A percentile compares a stretch with the other conserved stretches of the same genome.
These are phyloP conservation scores for Ruellia speciosa DNA, from an alignment of 305 asterid genomes.

Conservation along the genomic window DNA sequence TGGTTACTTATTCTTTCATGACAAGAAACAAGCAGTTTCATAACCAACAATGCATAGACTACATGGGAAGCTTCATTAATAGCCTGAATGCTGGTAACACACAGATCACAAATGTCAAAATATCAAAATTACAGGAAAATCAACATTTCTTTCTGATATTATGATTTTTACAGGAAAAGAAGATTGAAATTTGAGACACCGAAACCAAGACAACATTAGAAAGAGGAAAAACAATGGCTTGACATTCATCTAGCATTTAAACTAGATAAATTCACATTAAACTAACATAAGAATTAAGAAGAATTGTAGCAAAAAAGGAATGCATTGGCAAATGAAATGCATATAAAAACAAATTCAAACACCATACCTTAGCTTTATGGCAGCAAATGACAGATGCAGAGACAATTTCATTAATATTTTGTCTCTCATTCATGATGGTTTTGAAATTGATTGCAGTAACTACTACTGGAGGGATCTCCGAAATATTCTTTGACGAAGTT, in stretches of 20 bases:
- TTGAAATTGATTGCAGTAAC: slow-evolving; percentile 83
- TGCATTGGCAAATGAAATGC: slow-evolving; percentile 10
- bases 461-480: slow-evolving; percentile 77
- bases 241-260: too few species aligned
- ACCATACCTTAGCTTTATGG: slow-evolving; percentile 77
- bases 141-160: too few species aligned
- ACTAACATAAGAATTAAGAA: background rate
- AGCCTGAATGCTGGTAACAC: too few species aligned
- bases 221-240: too few species aligned
- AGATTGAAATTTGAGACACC: too few species aligned
- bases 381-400: slow-evolving; percentile 94
- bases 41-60: slow-evolving; percentile 15
- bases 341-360: slow-evolving; percentile 21
- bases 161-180: too few species aligned
- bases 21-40: slow-evolving; percentile 15
- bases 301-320: slow-evolving; percentile 4
- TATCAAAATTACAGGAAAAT: too few species aligned
- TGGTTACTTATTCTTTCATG: slow-evolving; percentile 18
- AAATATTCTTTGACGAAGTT: slow-evolving; percentile 39
- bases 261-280: background rate
- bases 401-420: slow-evolving; percentile 72
- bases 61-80: background rate
- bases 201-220: too few species aligned
- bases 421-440: slow-evolving; percentile 72
- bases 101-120: too few species aligned